These are phyloP conservation scores for Paramyrothecium roridum DNA, from an alignment of 2,329 filamentous ascomycete genomes.

Conservation along the genomic window DNA sequence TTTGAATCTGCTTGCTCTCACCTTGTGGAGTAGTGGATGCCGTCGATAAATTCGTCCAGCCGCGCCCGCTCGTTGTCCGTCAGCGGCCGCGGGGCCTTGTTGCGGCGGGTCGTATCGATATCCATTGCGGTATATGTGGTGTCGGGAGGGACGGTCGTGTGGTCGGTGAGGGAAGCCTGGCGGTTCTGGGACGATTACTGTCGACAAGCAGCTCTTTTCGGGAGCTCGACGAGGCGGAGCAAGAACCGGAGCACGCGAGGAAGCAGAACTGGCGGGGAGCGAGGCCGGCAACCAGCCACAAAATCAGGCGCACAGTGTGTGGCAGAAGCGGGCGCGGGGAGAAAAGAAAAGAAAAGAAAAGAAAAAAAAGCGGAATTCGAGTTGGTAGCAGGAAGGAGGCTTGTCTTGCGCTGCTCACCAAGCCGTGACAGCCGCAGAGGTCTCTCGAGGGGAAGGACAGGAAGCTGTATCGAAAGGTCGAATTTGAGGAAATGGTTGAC, in stretches of 20 bases:
- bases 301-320: background rate
- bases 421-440: background rate
- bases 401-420: background rate
- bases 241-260: background rate
- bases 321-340: conserved; percentile 6
- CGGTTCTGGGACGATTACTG: too few species aligned
- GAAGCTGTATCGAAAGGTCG: too few species aligned
- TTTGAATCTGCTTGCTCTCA: conserved; percentile 37
- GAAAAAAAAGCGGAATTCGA: conserved; percentile 19
- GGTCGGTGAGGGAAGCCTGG: background rate
- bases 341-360: conserved; percentile 26
- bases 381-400: background rate
- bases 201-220: too few species aligned
- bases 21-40: conserved; percentile 94
- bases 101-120: conserved; percentile 82
- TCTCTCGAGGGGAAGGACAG: background rate
- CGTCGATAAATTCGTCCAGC: conserved; percentile 87
- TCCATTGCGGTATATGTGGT: conserved; percentile 26
- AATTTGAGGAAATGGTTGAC: too few species aligned
- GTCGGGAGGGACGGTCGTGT: background rate
- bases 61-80: conserved; percentile 77
- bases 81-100: conserved; percentile 78
- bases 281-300: too few species aligned
- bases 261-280: too few species aligned
- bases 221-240: background rate